Base-by-base conservation (phyloP, 2,329 filamentous ascomycete genomes). In the Cadophora gregata region DNA sequence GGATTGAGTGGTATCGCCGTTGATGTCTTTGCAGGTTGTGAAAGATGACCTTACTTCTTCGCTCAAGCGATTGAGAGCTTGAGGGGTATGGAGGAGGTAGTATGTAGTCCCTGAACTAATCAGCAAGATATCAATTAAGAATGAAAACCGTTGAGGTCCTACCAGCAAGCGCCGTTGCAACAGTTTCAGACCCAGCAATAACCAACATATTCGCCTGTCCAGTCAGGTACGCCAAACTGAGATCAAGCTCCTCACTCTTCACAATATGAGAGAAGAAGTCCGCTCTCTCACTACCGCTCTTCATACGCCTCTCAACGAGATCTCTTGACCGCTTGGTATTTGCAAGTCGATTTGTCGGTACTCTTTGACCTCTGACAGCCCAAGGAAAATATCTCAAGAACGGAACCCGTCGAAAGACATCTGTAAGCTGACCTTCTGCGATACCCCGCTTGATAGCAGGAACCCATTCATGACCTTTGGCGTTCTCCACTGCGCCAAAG, bases 1-100 rank as follows among this genome's bases (percentile, higher is more conserved):
- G 6, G 63, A 58, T 19, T 67, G 60, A 10, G 55, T 36, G 16
- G 50, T 36, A 29, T 31, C 38, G n/a, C 47, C 50, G 12, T 42
- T 60, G 58, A 60, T 60, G 14, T 45, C 36, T 19, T 4, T 16
- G 24, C 14, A 12, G 10, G 12, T 4, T 1, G 5, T 2, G 24
- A 47, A 60, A n/a, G n/a, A 19, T 8, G 58, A 27, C 19, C 58
- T 16, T 10, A 60, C 27, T 21, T 45, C 36, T 19, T 60, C 10
- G 6, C 14, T 48, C 10, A 60, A 27, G 42, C 36, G 36, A 45
- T 48, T 24, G 7, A 60, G 58, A 29, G 42, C 38, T 8, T 12
- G 36, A 29, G 58, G 58, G 14, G 24, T 60, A 27, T 19, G 58
- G 1, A 60, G 14, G 2, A 60, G n/a, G 58, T 60, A 45, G 38